phyloP scores from a whole-genome alignment of 2,329 filamentous ascomycete species.

The Botrytis medusae region DNA sequence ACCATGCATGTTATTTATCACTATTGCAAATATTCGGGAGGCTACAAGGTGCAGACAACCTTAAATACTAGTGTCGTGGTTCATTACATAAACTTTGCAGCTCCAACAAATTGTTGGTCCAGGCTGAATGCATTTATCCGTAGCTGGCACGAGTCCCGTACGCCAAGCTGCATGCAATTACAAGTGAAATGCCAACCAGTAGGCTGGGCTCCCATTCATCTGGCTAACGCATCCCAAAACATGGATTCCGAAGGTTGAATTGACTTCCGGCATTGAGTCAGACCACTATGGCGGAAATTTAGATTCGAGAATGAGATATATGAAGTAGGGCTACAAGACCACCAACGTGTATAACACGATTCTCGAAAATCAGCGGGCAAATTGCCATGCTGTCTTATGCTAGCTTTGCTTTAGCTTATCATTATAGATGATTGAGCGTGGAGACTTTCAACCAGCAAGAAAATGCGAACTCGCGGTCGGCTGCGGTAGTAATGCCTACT shows the following conservation, averaged over 20 bases:
- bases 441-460: neutral
- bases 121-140: slow-evolving; percentile 7
- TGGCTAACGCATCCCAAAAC: slow-evolving; percentile 9
- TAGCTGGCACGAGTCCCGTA: slow-evolving; percentile 15
- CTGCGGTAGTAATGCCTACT: slow-evolving; percentile 8
- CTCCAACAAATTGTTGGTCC: slow-evolving; percentile 17
- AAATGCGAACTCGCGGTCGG: neutral
- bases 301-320: slow-evolving; percentile 15
- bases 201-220: slow-evolving; percentile 13
- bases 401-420: slow-evolving; percentile 8
- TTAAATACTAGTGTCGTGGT: neutral
- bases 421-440: neutral
- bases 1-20: neutral
- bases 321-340: neutral
- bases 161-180: slow-evolving; percentile 11
- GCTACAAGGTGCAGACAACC: neutral
- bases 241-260: slow-evolving; percentile 11
- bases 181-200: slow-evolving; percentile 8
- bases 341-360: neutral
- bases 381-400: neutral
- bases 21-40: neutral
- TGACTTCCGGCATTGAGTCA: slow-evolving; percentile 11
- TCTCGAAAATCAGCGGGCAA: neutral
- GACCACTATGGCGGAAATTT: slow-evolving; percentile 21
- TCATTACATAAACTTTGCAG: slow-evolving; percentile 9